phyloP scores from a whole-genome alignment of 2,329 filamentous ascomycete genomes.

The Fusarium begoniae region DNA sequence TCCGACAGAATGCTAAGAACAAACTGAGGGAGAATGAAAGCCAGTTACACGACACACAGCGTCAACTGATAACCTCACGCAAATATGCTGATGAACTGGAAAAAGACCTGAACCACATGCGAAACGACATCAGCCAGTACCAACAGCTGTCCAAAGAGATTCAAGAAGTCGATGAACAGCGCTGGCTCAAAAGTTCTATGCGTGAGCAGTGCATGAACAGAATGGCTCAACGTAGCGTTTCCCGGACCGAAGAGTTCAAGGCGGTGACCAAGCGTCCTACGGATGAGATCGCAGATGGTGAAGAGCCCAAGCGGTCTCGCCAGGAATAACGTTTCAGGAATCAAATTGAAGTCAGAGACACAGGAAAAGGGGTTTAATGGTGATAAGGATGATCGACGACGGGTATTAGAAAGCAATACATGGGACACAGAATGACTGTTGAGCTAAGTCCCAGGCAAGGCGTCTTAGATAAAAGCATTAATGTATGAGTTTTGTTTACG shows the following conservation, averaged over 20 bases:
- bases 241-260: accelerated
- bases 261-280: neutral
- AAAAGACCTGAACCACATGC: no score
- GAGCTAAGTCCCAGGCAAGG: neutral
- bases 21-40: no score
- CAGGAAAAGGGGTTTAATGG: accelerated
- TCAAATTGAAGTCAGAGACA: neutral
- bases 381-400: accelerated
- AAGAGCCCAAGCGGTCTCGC: neutral
- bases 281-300: accelerated
- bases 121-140: no score
- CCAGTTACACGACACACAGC: no score
- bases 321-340: neutral
- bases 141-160: no score
- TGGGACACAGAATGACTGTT: accelerated
- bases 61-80: no score
- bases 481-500: neutral
- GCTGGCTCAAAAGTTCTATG: no score
- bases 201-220: neutral
- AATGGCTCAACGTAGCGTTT: accelerated
- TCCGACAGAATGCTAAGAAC: no score
- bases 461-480: neutral
- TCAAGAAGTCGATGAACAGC: no score
- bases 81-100: no score
- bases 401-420: accelerated